Percentiles rank a stretch among this genome's conserved stretches.
Conservation (phyloP, 2,329 filamentous ascomycete genomes). For the Xylaria sp. region DNA sequence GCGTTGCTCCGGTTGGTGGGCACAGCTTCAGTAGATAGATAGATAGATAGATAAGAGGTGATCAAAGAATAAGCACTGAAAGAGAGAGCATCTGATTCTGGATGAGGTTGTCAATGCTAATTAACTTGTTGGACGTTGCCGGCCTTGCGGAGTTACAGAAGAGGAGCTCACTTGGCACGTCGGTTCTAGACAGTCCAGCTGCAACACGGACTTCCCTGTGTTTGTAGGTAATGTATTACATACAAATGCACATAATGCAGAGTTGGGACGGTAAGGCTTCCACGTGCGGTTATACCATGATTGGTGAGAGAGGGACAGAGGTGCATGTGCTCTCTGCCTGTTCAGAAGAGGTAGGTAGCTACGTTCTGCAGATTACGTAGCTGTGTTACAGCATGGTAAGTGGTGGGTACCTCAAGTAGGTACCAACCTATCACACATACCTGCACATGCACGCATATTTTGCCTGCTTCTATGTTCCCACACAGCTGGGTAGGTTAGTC, state of each 20-base stretch:
- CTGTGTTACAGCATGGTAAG: too few relatives aligned
- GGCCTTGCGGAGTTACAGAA: too few relatives aligned
- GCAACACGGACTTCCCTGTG: neutral
- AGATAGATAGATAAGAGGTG: neutral
- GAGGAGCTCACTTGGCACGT: too few relatives aligned
- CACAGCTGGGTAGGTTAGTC: too few relatives aligned
- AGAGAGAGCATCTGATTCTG: neutral
- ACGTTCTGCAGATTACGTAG: neutral
- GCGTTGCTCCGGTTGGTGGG: too few relatives aligned
- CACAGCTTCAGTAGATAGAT: neutral
- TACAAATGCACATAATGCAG: neutral
- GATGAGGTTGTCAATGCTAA: neutral
- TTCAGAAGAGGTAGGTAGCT: neutral
- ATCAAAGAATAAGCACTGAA: neutral
- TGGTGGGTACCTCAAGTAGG: too few relatives aligned
- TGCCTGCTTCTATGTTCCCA: too few relatives aligned
- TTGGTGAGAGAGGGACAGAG: slow-evolving; percentile 11
- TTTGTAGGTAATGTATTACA: neutral
- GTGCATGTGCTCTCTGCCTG: neutral
- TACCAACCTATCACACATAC: too few relatives aligned
- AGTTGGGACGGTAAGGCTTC: neutral
- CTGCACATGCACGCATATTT: too few relatives aligned
- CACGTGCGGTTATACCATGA: neutral
- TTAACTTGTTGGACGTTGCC: neutral
- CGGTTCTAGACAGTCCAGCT: too few relatives aligned